A percentile compares a stretch with the other conserved stretches of the same genome.
These are phyloP conservation scores for Fusarium subtropicale DNA, from an alignment of 2,329 filamentous ascomycete genomes.

Conservation along the genomic window DNA sequence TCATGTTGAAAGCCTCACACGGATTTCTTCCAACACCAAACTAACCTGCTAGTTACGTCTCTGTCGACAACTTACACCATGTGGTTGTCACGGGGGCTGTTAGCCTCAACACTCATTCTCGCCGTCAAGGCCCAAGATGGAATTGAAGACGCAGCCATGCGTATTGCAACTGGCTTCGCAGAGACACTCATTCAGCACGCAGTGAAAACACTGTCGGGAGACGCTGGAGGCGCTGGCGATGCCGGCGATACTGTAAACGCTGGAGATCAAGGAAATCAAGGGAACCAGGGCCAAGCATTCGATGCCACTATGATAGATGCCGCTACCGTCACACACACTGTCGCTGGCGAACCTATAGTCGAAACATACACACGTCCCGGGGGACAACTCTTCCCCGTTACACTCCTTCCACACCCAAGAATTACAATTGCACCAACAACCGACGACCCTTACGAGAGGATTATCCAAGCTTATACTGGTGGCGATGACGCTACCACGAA, in stretches of 20 bases:
- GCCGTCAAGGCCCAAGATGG: constrained; percentile 30
- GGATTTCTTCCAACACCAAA: constrained; percentile 15
- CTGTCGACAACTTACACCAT: constrained; percentile 34
- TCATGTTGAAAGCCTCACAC: not conserved
- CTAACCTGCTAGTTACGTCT: constrained; percentile 27
- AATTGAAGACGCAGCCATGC: constrained; percentile 25
- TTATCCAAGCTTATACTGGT: constrained; percentile 35
- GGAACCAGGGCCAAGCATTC: constrained; percentile 18
- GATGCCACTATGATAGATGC: constrained; percentile 22
- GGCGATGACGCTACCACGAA: constrained; percentile 28
- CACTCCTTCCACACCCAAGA: constrained; percentile 29
- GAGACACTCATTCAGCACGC: constrained; percentile 27
- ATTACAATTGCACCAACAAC: constrained; percentile 32
- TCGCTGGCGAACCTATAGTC: constrained; percentile 2
- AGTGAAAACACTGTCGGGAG: constrained; percentile 22
- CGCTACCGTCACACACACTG: constrained; percentile 14
- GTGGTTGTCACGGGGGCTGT: constrained; percentile 39
- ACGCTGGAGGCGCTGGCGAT: constrained; percentile 10
- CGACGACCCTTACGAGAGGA: constrained; percentile 34
- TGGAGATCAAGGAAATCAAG: constrained; percentile 14
- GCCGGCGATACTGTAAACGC: constrained; percentile 4
- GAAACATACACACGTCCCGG: constrained; percentile 21
- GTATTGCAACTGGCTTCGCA: constrained; percentile 27
- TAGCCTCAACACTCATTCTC: constrained; percentile 36
- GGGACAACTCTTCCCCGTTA: constrained; percentile 27